These are phyloP conservation scores for Aspergillus quadrilineatus DNA, from an alignment of 2,329 filamentous ascomycete species.

Conservation along the genomic window DNA sequence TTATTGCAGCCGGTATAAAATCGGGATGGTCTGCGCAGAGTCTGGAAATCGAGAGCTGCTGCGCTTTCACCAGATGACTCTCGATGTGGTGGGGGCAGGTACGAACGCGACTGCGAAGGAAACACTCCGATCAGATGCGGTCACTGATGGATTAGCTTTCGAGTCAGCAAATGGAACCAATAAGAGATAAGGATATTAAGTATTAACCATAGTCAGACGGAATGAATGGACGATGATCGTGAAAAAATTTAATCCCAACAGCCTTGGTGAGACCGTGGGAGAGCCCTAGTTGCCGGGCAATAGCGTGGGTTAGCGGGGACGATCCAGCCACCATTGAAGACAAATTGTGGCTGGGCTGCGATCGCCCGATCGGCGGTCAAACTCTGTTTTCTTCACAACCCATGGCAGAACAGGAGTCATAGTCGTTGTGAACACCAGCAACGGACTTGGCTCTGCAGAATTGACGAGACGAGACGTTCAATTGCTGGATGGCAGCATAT, in stretches of 20 bases:
- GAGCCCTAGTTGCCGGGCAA: slow-evolving; percentile 1
- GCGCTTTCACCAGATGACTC: background rate
- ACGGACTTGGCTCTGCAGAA: background rate
- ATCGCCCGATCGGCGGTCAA: background rate
- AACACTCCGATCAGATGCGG: background rate
- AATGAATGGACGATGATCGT: background rate
- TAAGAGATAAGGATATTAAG: background rate
- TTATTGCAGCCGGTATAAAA: background rate
- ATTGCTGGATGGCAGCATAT: too few relatives aligned
- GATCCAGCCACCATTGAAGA: background rate
- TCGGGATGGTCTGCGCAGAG: background rate
- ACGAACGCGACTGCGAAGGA: background rate
- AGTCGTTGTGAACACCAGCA: background rate
- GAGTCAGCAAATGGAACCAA: background rate
- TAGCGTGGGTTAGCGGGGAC: background rate
- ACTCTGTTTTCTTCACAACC: background rate
- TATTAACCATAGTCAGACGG: background rate
- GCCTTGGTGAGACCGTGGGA: background rate
- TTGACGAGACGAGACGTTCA: too few relatives aligned
- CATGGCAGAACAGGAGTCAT: background rate
- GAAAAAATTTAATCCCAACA: background rate
- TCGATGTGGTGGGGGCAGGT: background rate
- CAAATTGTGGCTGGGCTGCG: background rate
- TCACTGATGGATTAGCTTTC: background rate
- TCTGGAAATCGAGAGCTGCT: background rate